Conservation (phyloP, 768 basidiomycete genomes). For the Crucibulum laeve region DNA sequence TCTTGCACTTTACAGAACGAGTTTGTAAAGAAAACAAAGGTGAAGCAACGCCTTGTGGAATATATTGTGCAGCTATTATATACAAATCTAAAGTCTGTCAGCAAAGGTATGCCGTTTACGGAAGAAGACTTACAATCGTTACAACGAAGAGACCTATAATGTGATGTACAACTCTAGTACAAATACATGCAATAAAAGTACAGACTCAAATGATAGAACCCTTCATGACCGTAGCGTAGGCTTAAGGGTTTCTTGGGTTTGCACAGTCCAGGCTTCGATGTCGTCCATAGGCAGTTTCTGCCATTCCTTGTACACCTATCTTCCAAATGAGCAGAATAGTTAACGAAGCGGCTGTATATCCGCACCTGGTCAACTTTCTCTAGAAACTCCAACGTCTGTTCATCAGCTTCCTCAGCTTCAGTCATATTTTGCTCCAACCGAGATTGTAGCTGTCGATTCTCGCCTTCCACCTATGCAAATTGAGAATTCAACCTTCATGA, state of each 20-base stretch:
- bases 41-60: too few relatives aligned
- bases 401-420: conserved; percentile 41
- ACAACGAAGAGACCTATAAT: too few relatives aligned
- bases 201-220: background rate
- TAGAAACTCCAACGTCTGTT: conserved; percentile 40
- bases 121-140: too few relatives aligned
- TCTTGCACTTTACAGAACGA: too few relatives aligned
- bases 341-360: background rate
- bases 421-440: conserved; percentile 45
- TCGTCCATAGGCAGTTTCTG: conserved; percentile 55
- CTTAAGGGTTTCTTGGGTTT: conserved; percentile 37
- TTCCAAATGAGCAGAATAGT: background rate
- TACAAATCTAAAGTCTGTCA: too few relatives aligned
- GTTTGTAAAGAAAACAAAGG: too few relatives aligned
- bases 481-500: background rate
- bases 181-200: background rate
- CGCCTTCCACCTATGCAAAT: conserved; percentile 49
- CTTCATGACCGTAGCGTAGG: conserved; percentile 22
- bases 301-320: conserved; percentile 49
- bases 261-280: conserved; percentile 53
- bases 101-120: too few relatives aligned
- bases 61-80: too few relatives aligned
- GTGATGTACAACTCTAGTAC: background rate
- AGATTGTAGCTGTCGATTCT: conserved; percentile 44
- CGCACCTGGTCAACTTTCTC: conserved; percentile 52